Evolutionary conservation across 2,329 filamentous ascomycete species (phyloP), one percentile per base, ranked within the genome.

Genomic region (Ophiostoma novo-ulmi): DNA sequence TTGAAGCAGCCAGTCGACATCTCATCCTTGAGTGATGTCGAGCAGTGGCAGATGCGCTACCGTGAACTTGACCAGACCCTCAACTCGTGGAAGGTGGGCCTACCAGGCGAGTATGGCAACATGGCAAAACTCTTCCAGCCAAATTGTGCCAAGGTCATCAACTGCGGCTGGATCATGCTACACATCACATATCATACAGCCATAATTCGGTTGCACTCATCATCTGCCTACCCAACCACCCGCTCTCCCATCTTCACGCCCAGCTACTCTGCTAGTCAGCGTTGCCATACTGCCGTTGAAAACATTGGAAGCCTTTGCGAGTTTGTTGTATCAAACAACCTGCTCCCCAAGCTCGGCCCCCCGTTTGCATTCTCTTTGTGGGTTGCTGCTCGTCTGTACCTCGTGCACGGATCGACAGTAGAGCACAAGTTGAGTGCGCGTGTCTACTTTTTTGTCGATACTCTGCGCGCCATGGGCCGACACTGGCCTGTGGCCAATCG

Each of bases 331-430:
- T 87, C 87, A 72, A 90, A 92, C 75, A 85, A 85, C 69, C 86
- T 97, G 78, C 83, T 97, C 26, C 85, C 88, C 68, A 93, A 93
- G 78, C 87, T 97, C 20, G 94, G 94, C 0, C 93, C 93, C 0
- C 93, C 93, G 0, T 97, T 97, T 78, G 93, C 93, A 3, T 97
- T 97, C 77, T 93, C 92, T 0, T 83, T 97, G 1, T 97, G 94
- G 94, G 94, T 97, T 20, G 93, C 92, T 3, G 93, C 94, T 6
- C 89, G 94, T 3, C 84, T 97, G 3, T 83, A 97, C 5, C 88
- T 97, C 10, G 94, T 97, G 2, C 93, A 97, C 78, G 93, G 93
- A 36, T 95, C 92, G 8, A 97, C 93, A 0, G 93, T 96, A 70
- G 92, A 95, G 74, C 91, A 91, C 78, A 91, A 91, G 73, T 84